Conservation (phyloP, 116 monocot species). For the Posidonia oceanica region DNA sequence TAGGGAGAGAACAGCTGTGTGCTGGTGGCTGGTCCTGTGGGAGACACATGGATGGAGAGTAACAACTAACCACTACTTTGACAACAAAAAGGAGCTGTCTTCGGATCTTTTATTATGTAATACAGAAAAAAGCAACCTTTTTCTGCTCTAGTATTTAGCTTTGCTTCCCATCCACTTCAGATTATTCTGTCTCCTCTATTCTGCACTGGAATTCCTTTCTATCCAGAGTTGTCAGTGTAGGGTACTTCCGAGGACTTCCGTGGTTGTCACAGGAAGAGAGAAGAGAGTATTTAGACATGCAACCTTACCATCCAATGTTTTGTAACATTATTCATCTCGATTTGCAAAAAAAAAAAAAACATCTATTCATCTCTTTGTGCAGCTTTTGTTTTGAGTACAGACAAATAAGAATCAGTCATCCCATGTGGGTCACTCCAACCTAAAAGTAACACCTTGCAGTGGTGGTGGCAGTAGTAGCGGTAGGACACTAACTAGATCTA, state of each 20-base stretch:
- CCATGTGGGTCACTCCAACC: neutral
- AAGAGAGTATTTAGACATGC: too few species aligned
- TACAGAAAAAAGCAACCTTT: neutral
- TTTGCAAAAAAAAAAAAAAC: too few species aligned
- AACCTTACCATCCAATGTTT: too few species aligned
- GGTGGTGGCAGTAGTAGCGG: neutral
- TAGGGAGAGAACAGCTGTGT: neutral
- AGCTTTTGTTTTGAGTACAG: too few species aligned
- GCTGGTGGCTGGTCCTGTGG: neutral
- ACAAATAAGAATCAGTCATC: too few species aligned
- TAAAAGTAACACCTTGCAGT: too few species aligned
- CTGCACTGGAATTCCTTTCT: too few species aligned
- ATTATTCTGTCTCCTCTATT: neutral
- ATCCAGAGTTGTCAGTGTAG: neutral
- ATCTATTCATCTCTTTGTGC: neutral
- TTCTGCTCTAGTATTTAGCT: neutral
- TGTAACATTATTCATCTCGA: too few species aligned
- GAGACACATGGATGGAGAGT: neutral
- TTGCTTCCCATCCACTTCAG: constrained; percentile 1
- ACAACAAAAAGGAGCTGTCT: constrained; percentile 6
- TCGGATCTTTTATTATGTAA: neutral
- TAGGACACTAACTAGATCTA: neutral
- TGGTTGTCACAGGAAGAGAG: too few species aligned
- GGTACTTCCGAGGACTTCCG: neutral
- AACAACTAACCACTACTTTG: too few species aligned